Conservation (phyloP, 2,329 filamentous ascomycete species). For the Thelonectria blattea region DNA sequence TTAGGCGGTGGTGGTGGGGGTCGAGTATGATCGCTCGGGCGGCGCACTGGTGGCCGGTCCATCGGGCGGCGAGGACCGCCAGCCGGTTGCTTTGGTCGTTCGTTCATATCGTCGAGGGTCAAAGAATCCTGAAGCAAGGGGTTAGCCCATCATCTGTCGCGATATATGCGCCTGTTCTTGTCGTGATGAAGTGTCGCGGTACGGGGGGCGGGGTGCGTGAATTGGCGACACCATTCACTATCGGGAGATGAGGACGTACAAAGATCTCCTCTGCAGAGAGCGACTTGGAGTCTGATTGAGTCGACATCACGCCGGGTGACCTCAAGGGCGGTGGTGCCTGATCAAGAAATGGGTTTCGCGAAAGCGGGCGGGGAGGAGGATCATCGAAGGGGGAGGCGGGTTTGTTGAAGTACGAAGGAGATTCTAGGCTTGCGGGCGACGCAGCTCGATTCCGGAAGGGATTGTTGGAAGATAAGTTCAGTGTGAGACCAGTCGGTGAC, state of each 20-base stretch:
- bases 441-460: slow-evolving; percentile 77
- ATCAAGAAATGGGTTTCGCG: slow-evolving; percentile 79
- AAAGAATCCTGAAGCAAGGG: slow-evolving; percentile 64
- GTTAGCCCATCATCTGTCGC: slow-evolving; percentile 6
- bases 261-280: slow-evolving; percentile 74
- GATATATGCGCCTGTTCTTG: not conserved
- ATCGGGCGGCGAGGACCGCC: slow-evolving; percentile 47
- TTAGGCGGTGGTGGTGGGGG: slow-evolving; percentile 44
- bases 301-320: slow-evolving; percentile 58
- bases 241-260: slow-evolving; percentile 61
- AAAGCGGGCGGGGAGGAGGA: slow-evolving; percentile 64
- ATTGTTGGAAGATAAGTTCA: slow-evolving; percentile 82
- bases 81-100: slow-evolving; percentile 47
- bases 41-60: slow-evolving; percentile 36
- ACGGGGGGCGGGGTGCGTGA: not conserved
- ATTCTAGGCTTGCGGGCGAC: slow-evolving; percentile 57
- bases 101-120: slow-evolving; percentile 65
- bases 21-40: slow-evolving; percentile 52
- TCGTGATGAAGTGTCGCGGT: not conserved
- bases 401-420: slow-evolving; percentile 43
- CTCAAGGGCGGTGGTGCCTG: slow-evolving; percentile 51
- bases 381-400: slow-evolving; percentile 66
- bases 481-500: slow-evolving; percentile 53
- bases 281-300: slow-evolving; percentile 51
- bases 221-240: not conserved